These are phyloP conservation scores for Schizosaccharomyces versatilis DNA, from an alignment of 1,139 yeast genomes.

Conservation along the genomic window DNA sequence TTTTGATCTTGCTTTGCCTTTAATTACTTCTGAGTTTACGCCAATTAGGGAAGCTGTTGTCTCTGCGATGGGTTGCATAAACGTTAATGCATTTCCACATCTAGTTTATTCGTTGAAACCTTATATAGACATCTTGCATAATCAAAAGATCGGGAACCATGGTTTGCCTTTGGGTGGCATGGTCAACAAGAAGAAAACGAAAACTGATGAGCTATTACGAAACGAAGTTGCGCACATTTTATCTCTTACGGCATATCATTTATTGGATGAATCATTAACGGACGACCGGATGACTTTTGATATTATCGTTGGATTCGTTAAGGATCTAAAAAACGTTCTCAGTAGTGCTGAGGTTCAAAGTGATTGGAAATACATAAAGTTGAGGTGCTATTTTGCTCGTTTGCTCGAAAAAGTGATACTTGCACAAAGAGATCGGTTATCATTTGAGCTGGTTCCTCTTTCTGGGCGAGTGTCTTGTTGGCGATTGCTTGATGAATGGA, in stretches of 20 bases:
- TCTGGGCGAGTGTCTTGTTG: constrained; percentile 71
- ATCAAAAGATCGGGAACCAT: constrained; percentile 14
- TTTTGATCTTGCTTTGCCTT: constrained; percentile 68
- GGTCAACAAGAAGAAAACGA: constrained; percentile 10
- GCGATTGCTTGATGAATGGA: constrained; percentile 75
- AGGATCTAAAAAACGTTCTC: constrained; percentile 42
- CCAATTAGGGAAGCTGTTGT: constrained; percentile 69
- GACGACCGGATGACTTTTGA: constrained; percentile 50
- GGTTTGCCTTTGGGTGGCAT: constrained; percentile 13
- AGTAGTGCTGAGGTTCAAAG: constrained; percentile 37
- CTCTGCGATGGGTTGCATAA: constrained; percentile 68
- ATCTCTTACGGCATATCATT: constrained; percentile 46
- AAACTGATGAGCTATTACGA: constrained; percentile 33
- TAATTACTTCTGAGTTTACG: constrained; percentile 48
- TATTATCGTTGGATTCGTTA: constrained; percentile 41
- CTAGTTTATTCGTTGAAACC: constrained; percentile 58
- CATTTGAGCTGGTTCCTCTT: constrained; percentile 43
- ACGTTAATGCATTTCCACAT: constrained; percentile 68
- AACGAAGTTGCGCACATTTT: constrained; percentile 63
- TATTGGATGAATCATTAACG: constrained; percentile 30
- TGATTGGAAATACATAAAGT: constrained; percentile 49
- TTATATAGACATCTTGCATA: constrained; percentile 33
- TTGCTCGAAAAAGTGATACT: constrained; percentile 46
- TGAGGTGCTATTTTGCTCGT: constrained; percentile 63
- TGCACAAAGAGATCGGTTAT: constrained; percentile 25